Percentiles rank a stretch among this genome's conserved stretches.
phyloP scores from a whole-genome alignment of 2,329 filamentous ascomycete species.

The Ramularia collo-cygni region DNA sequence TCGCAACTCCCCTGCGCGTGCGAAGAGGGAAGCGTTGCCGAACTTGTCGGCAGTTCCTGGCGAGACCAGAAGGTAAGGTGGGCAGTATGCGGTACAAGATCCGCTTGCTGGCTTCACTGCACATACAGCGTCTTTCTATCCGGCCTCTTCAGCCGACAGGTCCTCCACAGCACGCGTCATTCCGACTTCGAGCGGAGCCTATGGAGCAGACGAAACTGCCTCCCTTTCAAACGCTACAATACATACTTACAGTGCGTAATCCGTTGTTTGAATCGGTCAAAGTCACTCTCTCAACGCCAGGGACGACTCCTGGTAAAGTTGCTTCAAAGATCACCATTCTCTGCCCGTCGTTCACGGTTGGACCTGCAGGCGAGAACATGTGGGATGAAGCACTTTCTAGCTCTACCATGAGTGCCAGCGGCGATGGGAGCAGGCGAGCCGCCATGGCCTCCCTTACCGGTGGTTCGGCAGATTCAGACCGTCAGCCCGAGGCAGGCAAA shows the following conservation, averaged over 20 bases:
- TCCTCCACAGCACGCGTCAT: slow-evolving; percentile 18
- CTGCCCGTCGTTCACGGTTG: slow-evolving; percentile 89
- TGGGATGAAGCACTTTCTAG: slow-evolving; percentile 78
- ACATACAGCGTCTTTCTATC: slow-evolving; percentile 77
- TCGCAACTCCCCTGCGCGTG: slow-evolving; percentile 75
- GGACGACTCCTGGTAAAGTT: slow-evolving; percentile 68
- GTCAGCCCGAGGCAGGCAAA: slow-evolving; percentile 78
- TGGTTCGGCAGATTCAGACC: slow-evolving; percentile 41
- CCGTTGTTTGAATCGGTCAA: slow-evolving; percentile 87
- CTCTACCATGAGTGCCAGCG: slow-evolving; percentile 13
- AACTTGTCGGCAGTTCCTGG: slow-evolving; percentile 87
- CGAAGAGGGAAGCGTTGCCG: slow-evolving; percentile 93
- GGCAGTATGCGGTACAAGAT: slow-evolving; percentile 87
- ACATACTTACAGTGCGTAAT: slow-evolving; percentile 84
- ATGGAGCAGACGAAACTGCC: slow-evolving; percentile 16
- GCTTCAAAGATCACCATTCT: slow-evolving; percentile 79
- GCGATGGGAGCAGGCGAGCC: slow-evolving; percentile 24
- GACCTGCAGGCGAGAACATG: slow-evolving; percentile 77
- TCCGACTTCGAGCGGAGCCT: slow-evolving; percentile 19
- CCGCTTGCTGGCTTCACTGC: slow-evolving; percentile 73
- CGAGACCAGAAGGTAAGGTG: slow-evolving; percentile 88
- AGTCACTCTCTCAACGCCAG: slow-evolving; percentile 79
- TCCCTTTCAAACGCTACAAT: slow-evolving; percentile 57
- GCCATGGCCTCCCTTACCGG: slow-evolving; percentile 26
- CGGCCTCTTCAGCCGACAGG: slow-evolving; percentile 44